Evolutionary conservation across 805 yeast genomes (phyloP), one percentile per base, ranked within the genome.

Genomic region (Candida nemodendra): DNA sequence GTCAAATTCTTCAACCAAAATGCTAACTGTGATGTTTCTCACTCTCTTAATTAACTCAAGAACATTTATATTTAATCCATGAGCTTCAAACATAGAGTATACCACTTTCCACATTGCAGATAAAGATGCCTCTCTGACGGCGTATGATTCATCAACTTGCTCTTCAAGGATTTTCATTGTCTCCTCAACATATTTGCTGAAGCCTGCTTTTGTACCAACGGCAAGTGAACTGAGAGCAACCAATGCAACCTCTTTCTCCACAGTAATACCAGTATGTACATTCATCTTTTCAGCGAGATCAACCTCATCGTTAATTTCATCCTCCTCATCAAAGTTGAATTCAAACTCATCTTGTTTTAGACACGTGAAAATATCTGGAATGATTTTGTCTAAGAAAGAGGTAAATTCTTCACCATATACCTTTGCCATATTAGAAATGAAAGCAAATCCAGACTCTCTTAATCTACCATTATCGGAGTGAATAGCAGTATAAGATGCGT

Each of bases 211-310:
- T 33, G 96, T 85, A 53, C 95, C 96, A 38, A 75, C 64, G 36
- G 96, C 95, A 59, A 90, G 76, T 60, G 93, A 98, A 34, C 86
- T 78, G 50, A 89, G 67, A 6, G 96, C 93, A 56, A 88, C 87
- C 31, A 90, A 76, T n/a, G 96, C 96, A 50, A 88, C 86, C 68
- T 90, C 96, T 67, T 91, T 91, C 68, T 91, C 99, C 53, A 86
- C 83, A 49, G 97, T 87, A 54, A 93, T 79, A 71, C 96, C 97
- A 35, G 96, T 84, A 74, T 89, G 90, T 47, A 93, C 89, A 52
- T 86, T 83, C 64, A 87, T 71, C 45, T 84, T 83, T 54, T 83
- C 83, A 44, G 75, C 80, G 40, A 78, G 60, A 34, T 79, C 86
- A 41, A 78, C 87, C 32, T 74, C 80, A 39, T 71, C 76, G 13